phyloP scores from a whole-genome alignment of 164 flowering plant genomes.

The Platanus orientalis region DNA sequence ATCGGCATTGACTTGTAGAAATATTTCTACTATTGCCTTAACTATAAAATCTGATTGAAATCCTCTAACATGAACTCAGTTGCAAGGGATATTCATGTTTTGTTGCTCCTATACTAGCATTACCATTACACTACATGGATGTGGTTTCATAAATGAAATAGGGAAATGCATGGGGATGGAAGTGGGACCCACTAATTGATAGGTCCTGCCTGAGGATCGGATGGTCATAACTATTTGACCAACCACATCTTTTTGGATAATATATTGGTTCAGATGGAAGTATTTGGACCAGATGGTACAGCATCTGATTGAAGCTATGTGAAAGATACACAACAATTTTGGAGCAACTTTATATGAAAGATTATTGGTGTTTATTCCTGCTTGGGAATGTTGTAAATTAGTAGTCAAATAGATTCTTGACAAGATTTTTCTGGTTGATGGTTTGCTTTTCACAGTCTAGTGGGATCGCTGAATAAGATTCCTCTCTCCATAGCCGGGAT shows the following conservation, averaged over 20 bases:
- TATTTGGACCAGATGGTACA: not conserved
- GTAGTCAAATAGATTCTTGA: not conserved
- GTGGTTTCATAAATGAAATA: not conserved
- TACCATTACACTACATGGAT: not conserved
- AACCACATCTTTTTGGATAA: not conserved
- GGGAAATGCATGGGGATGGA: not conserved
- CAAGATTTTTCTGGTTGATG: conserved; percentile 6
- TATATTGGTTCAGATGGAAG: not conserved
- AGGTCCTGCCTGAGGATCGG: not conserved
- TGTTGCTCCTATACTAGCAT: not conserved
- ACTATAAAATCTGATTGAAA: not conserved
- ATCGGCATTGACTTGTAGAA: not conserved
- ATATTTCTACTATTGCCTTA: not conserved
- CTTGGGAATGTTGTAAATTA: too few relatives aligned
- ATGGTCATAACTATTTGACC: not conserved
- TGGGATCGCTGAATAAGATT: conserved; percentile 96
- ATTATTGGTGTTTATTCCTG: too few relatives aligned
- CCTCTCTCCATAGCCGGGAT: conserved; percentile 92
- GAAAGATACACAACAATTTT: not conserved
- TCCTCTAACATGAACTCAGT: not conserved
- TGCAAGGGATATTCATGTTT: not conserved
- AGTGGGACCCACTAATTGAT: not conserved
- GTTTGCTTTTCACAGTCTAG: conserved; percentile 56
- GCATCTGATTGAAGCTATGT: not conserved
- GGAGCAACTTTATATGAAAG: too few relatives aligned